These are phyloP conservation scores for Metarhizium brunneum DNA, from an alignment of 2,329 filamentous ascomycete genomes.

Conservation along the genomic window DNA sequence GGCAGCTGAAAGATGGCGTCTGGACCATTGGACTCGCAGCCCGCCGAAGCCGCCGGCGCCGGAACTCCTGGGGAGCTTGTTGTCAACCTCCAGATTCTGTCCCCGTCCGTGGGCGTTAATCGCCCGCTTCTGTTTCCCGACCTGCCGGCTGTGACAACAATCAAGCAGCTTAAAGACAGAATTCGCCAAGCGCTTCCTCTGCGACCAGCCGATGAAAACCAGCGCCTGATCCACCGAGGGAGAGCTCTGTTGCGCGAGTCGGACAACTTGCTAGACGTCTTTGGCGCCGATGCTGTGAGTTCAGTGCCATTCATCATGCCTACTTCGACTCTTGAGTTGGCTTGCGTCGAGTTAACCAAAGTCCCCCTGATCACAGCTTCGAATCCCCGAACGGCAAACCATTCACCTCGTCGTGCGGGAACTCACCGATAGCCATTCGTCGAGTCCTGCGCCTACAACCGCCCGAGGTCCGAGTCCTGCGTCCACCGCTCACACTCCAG, in stretches of 20 bases:
- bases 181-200: slow-evolving; percentile 43
- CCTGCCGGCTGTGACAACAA: slow-evolving; percentile 40
- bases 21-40: slow-evolving; percentile 18
- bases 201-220: slow-evolving; percentile 42
- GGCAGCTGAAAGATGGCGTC: slow-evolving; percentile 29
- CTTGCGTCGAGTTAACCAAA: neutral
- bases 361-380: slow-evolving; percentile 24
- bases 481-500: neutral
- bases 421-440: slow-evolving; percentile 17
- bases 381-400: slow-evolving; percentile 36
- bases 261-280: slow-evolving; percentile 47
- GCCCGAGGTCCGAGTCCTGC: slow-evolving; percentile 19
- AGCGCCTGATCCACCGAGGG: slow-evolving; percentile 53
- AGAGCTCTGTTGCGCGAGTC: slow-evolving; percentile 44
- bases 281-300: slow-evolving; percentile 45
- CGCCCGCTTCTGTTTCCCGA: slow-evolving; percentile 39
- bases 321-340: neutral
- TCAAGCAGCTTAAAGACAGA: slow-evolving; percentile 48
- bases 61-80: slow-evolving; percentile 23
- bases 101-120: slow-evolving; percentile 45
- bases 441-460: slow-evolving; percentile 13
- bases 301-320: neutral
- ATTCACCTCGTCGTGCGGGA: slow-evolving; percentile 45
- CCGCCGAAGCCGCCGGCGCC: slow-evolving; percentile 12
- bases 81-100: slow-evolving; percentile 50